phyloP scores from a whole-genome alignment of 2,329 filamentous ascomycete genomes.

The Microascus cirrosus region DNA sequence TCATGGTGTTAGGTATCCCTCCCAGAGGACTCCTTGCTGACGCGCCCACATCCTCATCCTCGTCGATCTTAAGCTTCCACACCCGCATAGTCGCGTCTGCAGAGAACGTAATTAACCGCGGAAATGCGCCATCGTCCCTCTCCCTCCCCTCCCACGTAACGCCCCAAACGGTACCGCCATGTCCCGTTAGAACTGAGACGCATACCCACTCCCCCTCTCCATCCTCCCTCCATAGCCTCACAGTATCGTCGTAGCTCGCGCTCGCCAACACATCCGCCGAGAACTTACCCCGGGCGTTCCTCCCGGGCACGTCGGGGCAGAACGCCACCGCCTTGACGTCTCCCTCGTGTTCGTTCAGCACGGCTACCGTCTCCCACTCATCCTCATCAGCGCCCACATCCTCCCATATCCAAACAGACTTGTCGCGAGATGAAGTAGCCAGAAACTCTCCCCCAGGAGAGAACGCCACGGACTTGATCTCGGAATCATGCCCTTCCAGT shows the following conservation, averaged over 20 bases:
- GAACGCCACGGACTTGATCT: conserved; percentile 75
- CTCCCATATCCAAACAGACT: conserved; percentile 98
- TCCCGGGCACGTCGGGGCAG: conserved; percentile 59
- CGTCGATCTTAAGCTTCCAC: conserved; percentile 58
- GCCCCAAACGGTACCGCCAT: conserved; percentile 82
- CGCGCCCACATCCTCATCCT: conserved; percentile 20
- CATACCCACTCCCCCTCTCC: conserved; percentile 85
- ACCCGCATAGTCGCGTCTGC: conserved; percentile 72
- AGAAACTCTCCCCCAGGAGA: conserved; percentile 65
- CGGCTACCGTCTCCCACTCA: conserved; percentile 93
- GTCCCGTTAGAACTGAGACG: conserved; percentile 69
- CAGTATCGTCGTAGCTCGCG: conserved; percentile 88
- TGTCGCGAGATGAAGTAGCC: conserved; percentile 85
- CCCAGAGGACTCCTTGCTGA: conserved; percentile 31
- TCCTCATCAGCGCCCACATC: conserved; percentile 66
- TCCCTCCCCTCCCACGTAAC: conserved; percentile 56
- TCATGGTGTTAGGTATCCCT: conserved; percentile 82
- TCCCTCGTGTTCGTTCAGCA: conserved; percentile 86
- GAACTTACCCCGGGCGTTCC: conserved; percentile 33
- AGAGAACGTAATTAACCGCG: conserved; percentile 68
- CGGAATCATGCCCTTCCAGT: conserved; percentile 88
- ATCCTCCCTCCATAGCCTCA: conserved; percentile 83
- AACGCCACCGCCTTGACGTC: conserved; percentile 93
- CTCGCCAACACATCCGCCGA: conserved; percentile 68
- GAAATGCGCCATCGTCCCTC: conserved; percentile 28